Evolutionary conservation across 441 rosid species (phyloP).

Genomic region (Populus hybrid): DNA sequence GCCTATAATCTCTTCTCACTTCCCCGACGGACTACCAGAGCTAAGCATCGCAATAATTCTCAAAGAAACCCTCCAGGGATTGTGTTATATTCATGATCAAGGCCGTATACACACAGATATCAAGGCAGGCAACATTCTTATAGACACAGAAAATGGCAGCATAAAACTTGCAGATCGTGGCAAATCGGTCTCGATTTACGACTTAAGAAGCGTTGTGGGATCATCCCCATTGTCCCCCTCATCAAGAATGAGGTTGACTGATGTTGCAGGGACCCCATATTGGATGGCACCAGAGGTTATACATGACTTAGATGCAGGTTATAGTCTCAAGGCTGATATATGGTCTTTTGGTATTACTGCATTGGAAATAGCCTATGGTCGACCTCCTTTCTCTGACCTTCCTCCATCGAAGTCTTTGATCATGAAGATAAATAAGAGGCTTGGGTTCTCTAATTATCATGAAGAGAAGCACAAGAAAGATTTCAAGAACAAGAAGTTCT

Average conservation of each 20-base stretch:
- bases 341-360: constrained; percentile 67
- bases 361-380: constrained; percentile 72
- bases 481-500: constrained; percentile 52
- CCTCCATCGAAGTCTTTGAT: constrained; percentile 75
- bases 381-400: constrained; percentile 79
- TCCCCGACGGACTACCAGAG: constrained; percentile 62
- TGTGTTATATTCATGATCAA: constrained; percentile 72
- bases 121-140: constrained; percentile 72
- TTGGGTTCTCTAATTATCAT: constrained; percentile 56
- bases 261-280: constrained; percentile 20
- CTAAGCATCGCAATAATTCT: constrained; percentile 67
- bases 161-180: constrained; percentile 86
- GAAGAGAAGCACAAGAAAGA: constrained; percentile 34
- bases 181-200: constrained; percentile 73
- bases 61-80: constrained; percentile 58
- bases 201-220: constrained; percentile 29
- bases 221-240: constrained; percentile 18
- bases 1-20: constrained; percentile 48
- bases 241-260: constrained; percentile 48
- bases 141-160: constrained; percentile 53
- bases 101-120: constrained; percentile 80
- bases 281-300: too few species aligned
- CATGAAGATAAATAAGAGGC: constrained; percentile 73
- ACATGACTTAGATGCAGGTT: too few species aligned
- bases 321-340: too few species aligned